Conservation (phyloP, 805 yeast genomes). For the Torulaspora franciscae region DNA sequence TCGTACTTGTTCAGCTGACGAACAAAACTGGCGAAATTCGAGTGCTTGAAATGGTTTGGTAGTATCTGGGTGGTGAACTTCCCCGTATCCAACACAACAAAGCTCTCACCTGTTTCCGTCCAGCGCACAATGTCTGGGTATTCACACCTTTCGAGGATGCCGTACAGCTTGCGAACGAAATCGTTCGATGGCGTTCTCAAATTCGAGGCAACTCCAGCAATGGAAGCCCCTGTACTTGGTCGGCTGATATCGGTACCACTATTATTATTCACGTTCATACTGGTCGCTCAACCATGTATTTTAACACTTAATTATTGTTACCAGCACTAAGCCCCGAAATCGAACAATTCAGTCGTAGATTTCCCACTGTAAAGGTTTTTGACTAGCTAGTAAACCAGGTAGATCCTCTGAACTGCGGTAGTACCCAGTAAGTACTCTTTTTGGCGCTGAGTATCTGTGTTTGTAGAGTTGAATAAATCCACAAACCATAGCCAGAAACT, state of each 20-base stretch:
- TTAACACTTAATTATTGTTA: not conserved
- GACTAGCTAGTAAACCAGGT: not conserved
- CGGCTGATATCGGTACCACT: slow-evolving; percentile 15
- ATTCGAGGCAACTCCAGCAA: slow-evolving; percentile 4
- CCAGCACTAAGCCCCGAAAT: not conserved
- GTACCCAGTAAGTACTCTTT: not conserved
- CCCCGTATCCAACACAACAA: slow-evolving; percentile 84
- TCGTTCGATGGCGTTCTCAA: slow-evolving; percentile 54
- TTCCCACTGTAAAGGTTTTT: not conserved
- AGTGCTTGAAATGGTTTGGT: slow-evolving; percentile 91
- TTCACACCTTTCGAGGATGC: slow-evolving; percentile 79
- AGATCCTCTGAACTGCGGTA: not conserved
- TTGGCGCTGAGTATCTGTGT: not conserved
- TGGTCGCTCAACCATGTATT: slow-evolving; percentile 1
- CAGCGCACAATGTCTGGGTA: slow-evolving; percentile 75
- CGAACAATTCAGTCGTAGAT: not conserved
- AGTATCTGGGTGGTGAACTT: slow-evolving; percentile 84
- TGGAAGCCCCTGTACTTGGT: slow-evolving; percentile 9
- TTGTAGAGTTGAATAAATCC: not conserved
- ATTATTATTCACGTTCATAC: slow-evolving; percentile 12
- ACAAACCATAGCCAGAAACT: slow-evolving; percentile 1
- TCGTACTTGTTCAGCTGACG: slow-evolving; percentile 95
- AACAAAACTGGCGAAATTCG: slow-evolving; percentile 91
- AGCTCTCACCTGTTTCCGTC: slow-evolving; percentile 81
- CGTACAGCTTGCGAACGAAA: slow-evolving; percentile 71